Conservation (phyloP, 352 stramenopile genomes). For the Phytophthora sojae region DNA sequence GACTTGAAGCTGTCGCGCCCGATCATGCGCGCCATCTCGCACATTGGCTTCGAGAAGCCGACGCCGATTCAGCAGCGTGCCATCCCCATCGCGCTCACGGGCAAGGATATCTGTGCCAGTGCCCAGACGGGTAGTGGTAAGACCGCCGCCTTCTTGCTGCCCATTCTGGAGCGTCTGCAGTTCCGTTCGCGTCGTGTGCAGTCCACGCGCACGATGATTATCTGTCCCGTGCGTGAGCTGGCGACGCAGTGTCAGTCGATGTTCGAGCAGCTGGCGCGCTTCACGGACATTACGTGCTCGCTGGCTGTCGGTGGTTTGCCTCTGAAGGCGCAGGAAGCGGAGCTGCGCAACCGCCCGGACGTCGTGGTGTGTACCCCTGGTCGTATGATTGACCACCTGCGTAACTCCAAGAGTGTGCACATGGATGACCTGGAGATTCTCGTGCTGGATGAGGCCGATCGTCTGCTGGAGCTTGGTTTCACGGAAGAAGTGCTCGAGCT, state of each 20-base stretch:
- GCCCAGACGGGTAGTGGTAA: slow-evolving; percentile 98
- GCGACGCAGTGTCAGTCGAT: slow-evolving; percentile 96
- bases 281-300: slow-evolving; percentile 94
- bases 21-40: slow-evolving; percentile 96
- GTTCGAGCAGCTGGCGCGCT: slow-evolving; percentile 95
- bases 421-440: slow-evolving; percentile 98
- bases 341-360: slow-evolving; percentile 95
- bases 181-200: slow-evolving; percentile 90
- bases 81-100: slow-evolving; percentile 94
- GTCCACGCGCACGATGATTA: slow-evolving; percentile 95
- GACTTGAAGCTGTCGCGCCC: slow-evolving; percentile 97
- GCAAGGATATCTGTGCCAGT: slow-evolving; percentile 98
- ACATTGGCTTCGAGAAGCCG: slow-evolving; percentile 97
- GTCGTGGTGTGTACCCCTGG: slow-evolving; percentile 98
- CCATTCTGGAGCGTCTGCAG: slow-evolving; percentile 97
- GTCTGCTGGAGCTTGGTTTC: slow-evolving; percentile 98
- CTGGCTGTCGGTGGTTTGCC: slow-evolving; percentile 95
- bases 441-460: slow-evolving; percentile 95
- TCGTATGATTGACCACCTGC: slow-evolving; percentile 98
- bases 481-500: slow-evolving; percentile 97
- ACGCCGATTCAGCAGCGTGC: slow-evolving; percentile 95
- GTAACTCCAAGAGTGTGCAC: slow-evolving; percentile 97
- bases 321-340: slow-evolving; percentile 93
- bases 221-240: slow-evolving; percentile 98
- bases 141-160: slow-evolving; percentile 98